These are phyloP conservation scores for Fusarium redolens DNA, from an alignment of 2,329 filamentous ascomycete species.

Conservation along the genomic window DNA sequence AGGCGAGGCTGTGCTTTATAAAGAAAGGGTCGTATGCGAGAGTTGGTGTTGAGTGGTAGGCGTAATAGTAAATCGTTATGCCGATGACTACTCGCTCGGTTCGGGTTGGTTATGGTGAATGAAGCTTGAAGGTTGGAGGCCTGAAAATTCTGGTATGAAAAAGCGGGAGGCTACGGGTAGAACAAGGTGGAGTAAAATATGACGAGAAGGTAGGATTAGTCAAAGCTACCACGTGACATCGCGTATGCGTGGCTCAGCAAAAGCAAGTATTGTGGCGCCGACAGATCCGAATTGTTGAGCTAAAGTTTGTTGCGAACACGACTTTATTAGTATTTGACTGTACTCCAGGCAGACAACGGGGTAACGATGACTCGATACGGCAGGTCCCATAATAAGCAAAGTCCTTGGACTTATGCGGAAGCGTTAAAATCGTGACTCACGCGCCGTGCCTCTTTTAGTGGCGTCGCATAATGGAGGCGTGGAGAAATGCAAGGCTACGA, in stretches of 20 bases:
- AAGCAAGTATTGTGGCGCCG: slow-evolving; percentile 37
- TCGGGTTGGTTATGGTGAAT: slow-evolving; percentile 30
- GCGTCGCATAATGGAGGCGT: slow-evolving; percentile 38
- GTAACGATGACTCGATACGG: slow-evolving; percentile 39
- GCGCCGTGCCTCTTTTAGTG: slow-evolving; percentile 33
- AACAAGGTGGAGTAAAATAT: slow-evolving; percentile 38
- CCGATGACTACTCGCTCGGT: slow-evolving; percentile 19
- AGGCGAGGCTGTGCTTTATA: background rate
- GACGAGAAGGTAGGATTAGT: slow-evolving; percentile 46
- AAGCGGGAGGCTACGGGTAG: slow-evolving; percentile 43
- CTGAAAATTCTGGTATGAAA: slow-evolving; percentile 53
- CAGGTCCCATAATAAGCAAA: slow-evolving; percentile 22
- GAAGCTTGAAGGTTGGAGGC: slow-evolving; percentile 44
- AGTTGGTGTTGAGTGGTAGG: background rate
- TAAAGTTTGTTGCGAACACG: slow-evolving; percentile 19
- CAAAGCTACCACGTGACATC: slow-evolving; percentile 46
- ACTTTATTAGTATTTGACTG: slow-evolving; percentile 43
- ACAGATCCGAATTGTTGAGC: slow-evolving; percentile 33
- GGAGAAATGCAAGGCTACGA: slow-evolving; percentile 44
- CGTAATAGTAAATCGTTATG: slow-evolving; percentile 16
- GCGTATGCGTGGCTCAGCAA: slow-evolving; percentile 37
- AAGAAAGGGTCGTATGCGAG: background rate
- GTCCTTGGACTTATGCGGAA: slow-evolving; percentile 31
- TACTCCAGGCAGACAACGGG: slow-evolving; percentile 38
- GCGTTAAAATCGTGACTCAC: slow-evolving; percentile 40